Evolutionary conservation across 208 protist species (phyloP), one percentile per base, ranked within the genome.

Genomic region (Crithidia brevicula): DNA sequence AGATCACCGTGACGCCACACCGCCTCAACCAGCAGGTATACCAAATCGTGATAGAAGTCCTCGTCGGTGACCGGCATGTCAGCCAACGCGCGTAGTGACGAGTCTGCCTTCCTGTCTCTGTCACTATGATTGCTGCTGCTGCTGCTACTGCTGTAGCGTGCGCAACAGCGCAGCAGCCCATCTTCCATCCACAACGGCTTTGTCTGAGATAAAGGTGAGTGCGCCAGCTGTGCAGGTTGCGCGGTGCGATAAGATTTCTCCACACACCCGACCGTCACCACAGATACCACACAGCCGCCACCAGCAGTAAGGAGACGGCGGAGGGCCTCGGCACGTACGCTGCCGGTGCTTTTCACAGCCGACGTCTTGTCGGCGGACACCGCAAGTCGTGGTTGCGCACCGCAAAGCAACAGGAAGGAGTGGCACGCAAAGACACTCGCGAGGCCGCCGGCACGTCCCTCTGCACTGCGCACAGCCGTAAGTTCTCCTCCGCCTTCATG

Each of bases 31-130:
- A 65, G n/a, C 8, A 64, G 27, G 20, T 30, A 43, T 15, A 64
- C 9, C 0, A 75, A 38, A 45, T 76, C 70, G 42, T 60, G 61
- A 15, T 66, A 76, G 3, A 76, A 38, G 0, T 9, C 46, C 7
- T 10, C 62, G 25, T 63, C 70, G 15, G 33, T 66, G n/a, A 65
- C 58, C 18, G 23, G 23, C 2, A 18, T 5, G 36, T 7, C 36
- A 16, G 8, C 20, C 46, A 28, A 27, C 46, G 18, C 13, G 13
- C 7, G 9, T 18, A 51, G 7, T 18, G 23, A 8, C 18, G 2
- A 51, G 10, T 2, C 18, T 20, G 10, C 10, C 20, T 27, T 18
- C 46, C 18, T 27, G 46, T 13, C 36, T 7, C 36, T 40, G 36
- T 13, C 36, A 13, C 36, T 40, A 40, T 13, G 8, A 13, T 13